Evolutionary conservation across 768 basidiomycete genomes (phyloP).

Genomic region (Dioszegia aurantiaca): DNA sequence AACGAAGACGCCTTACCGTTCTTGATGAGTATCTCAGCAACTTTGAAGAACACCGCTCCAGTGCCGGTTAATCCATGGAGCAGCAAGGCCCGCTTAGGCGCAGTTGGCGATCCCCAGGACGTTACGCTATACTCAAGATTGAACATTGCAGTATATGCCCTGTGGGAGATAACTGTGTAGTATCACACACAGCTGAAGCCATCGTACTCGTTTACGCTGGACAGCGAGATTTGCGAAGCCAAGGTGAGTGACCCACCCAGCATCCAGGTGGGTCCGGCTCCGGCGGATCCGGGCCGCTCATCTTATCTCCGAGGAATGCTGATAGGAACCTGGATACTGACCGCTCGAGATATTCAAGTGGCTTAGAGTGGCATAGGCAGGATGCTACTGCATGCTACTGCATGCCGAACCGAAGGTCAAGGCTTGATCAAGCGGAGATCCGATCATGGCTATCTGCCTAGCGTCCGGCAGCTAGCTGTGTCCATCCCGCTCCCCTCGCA

Average conservation of each 20-base stretch:
- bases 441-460: too few species aligned
- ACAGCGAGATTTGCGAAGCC: background rate
- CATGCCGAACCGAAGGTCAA: too few species aligned
- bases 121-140: slow-evolving; percentile 17
- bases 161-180: too few species aligned
- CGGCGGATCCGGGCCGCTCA: background rate
- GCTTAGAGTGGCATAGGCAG: too few species aligned
- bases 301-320: background rate
- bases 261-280: background rate
- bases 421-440: too few species aligned
- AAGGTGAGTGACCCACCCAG: background rate
- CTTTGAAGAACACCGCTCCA: slow-evolving; percentile 24
- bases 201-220: too few species aligned
- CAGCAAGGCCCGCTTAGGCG: slow-evolving; percentile 18
- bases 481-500: too few species aligned
- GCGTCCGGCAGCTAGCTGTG: too few species aligned
- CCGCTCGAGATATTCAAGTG: too few species aligned
- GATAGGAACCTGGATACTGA: too few species aligned
- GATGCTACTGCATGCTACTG: too few species aligned
- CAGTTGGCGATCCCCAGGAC: slow-evolving; percentile 18
- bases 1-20: slow-evolving; percentile 2
- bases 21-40: slow-evolving; percentile 21
- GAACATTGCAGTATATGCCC: slow-evolving; percentile 7
- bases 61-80: slow-evolving; percentile 22
- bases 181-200: too few species aligned